These are phyloP conservation scores for Excoecaria agallocha DNA, from an alignment of 345 rosid species.

Conservation along the genomic window DNA sequence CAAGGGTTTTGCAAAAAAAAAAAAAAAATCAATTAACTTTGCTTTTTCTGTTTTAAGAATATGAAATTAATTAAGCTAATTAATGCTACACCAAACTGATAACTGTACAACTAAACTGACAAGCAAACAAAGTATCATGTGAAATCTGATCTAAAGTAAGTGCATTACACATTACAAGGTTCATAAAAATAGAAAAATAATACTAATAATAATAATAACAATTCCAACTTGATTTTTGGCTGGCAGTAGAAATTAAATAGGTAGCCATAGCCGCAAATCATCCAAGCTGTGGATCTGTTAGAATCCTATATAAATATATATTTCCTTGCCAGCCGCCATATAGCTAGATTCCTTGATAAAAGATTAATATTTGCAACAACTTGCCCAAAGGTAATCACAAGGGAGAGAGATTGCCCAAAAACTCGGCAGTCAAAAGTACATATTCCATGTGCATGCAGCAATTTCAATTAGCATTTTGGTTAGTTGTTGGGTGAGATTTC, in stretches of 20 bases:
- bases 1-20: too few species aligned
- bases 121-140: slow-evolving; percentile 1
- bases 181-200: not conserved
- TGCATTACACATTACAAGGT: slow-evolving; percentile 6
- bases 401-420: not conserved
- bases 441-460: not conserved
- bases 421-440: not conserved
- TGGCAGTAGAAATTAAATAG: not conserved
- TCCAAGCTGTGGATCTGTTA: not conserved
- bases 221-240: slow-evolving; percentile 1
- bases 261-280: slow-evolving; percentile 20
- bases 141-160: slow-evolving; percentile 9
- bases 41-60: too few species aligned
- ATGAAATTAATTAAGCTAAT: too few species aligned
- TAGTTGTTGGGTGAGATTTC: slow-evolving; percentile 5
- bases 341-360: slow-evolving; percentile 10
- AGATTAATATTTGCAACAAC: not conserved
- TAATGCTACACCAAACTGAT: not conserved
- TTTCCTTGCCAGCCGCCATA: not conserved
- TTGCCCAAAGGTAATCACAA: slow-evolving; percentile 9
- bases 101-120: not conserved
- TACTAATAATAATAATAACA: not conserved
- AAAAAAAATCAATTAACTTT: too few species aligned
- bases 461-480: not conserved
- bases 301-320: not conserved